phyloP scores from a whole-genome alignment of 352 stramenopile species.

The Pythium chondricola region DNA sequence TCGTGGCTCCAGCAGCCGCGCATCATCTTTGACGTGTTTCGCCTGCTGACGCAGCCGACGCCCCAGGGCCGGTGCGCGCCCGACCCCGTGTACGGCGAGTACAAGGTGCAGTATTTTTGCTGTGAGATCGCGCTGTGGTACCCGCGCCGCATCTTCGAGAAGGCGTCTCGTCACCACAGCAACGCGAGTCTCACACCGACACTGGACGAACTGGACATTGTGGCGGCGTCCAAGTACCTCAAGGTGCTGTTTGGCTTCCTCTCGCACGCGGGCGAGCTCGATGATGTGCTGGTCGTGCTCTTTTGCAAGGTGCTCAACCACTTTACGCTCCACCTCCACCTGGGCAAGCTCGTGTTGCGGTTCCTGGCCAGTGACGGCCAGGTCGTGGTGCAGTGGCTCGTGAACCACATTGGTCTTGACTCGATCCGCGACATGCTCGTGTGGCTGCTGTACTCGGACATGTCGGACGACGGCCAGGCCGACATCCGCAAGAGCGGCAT shows the following conservation, averaged over 20 bases:
- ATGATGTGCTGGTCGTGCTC: conserved; percentile 73
- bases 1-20: conserved; percentile 67
- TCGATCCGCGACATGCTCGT: conserved; percentile 80
- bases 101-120: conserved; percentile 82
- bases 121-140: conserved; percentile 78
- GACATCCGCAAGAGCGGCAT: conserved; percentile 64
- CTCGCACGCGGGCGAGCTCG: conserved; percentile 50
- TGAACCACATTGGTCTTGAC: conserved; percentile 78
- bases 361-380: conserved; percentile 67
- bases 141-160: conserved; percentile 69
- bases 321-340: conserved; percentile 64
- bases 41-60: conserved; percentile 45
- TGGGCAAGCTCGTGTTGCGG: conserved; percentile 56
- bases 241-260: conserved; percentile 85
- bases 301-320: conserved; percentile 86
- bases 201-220: conserved; percentile 44
- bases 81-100: conserved; percentile 74
- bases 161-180: conserved; percentile 10
- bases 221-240: conserved; percentile 51
- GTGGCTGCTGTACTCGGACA: conserved; percentile 82
- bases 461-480: conserved; percentile 53
- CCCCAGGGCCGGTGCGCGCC: conserved; percentile 24
- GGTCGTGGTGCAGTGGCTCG: conserved; percentile 67
- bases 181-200: conserved; percentile 16
- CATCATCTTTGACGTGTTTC: conserved; percentile 83